These are phyloP conservation scores for Leccinum disarticulatum DNA, from an alignment of 768 basidiomycete species.

Conservation along the genomic window DNA sequence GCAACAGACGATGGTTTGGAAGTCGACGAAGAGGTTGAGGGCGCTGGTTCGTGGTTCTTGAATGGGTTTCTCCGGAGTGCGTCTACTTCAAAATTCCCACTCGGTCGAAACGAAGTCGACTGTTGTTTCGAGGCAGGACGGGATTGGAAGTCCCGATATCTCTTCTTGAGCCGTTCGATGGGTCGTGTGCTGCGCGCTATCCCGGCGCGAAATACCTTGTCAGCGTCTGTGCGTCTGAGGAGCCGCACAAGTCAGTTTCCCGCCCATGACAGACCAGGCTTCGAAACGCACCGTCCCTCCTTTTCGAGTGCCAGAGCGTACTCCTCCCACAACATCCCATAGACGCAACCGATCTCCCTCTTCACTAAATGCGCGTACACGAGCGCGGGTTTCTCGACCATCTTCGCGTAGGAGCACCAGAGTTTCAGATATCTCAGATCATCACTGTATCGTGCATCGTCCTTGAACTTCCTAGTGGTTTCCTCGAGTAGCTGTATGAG, in stretches of 20 bases:
- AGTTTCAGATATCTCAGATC: conserved; percentile 90
- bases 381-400: conserved; percentile 67
- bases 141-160: conserved; percentile 76
- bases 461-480: conserved; percentile 76
- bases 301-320: conserved; percentile 81
- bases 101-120: conserved; percentile 24
- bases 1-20: conserved; percentile 17
- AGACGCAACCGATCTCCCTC: conserved; percentile 72
- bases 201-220: conserved; percentile 77
- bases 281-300: conserved; percentile 62
- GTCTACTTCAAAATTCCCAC: conserved; percentile 28
- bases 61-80: conserved; percentile 37
- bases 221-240: conserved; percentile 73
- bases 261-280: conserved; percentile 1
- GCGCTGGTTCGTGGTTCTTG: conserved; percentile 34
- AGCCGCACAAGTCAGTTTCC: conserved; percentile 5
- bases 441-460: conserved; percentile 80
- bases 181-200: conserved; percentile 82
- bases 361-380: conserved; percentile 74
- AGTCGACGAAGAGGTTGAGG: conserved; percentile 33
- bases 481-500: conserved; percentile 82
- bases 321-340: conserved; percentile 86
- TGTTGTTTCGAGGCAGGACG: conserved; percentile 38
- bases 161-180: conserved; percentile 76
- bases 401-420: conserved; percentile 85